Conservation (phyloP, 2,329 filamentous ascomycete species). For the Fusarium sp. region DNA sequence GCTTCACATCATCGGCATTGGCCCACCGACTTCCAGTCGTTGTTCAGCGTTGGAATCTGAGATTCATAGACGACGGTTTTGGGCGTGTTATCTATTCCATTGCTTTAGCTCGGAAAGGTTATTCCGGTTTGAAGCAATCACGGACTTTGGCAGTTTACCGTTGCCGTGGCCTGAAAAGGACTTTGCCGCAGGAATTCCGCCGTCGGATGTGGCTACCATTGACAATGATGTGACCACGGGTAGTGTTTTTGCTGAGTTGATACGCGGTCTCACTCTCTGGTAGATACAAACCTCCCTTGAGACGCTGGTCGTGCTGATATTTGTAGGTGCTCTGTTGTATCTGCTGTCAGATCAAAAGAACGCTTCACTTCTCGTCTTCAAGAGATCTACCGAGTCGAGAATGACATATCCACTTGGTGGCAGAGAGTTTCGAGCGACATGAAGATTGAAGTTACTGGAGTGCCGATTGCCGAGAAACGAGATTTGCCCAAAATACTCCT, state of each 20-base stretch:
- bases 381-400: not conserved
- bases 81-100: conserved; percentile 11
- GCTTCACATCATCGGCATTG: conserved; percentile 27
- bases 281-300: rapidly evolving
- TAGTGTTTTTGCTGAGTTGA: not conserved
- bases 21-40: not conserved
- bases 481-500: not conserved
- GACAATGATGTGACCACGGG: rapidly evolving
- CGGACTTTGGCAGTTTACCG: not conserved
- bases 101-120: conserved; percentile 8
- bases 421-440: rapidly evolving
- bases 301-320: rapidly evolving
- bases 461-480: rapidly evolving
- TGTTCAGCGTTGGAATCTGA: not conserved
- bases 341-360: rapidly evolving
- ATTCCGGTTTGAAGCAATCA: rapidly evolving
- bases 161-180: not conserved
- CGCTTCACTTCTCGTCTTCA: not conserved
- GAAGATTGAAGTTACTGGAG: not conserved
- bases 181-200: rapidly evolving
- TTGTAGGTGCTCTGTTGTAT: not conserved
- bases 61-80: rapidly evolving
- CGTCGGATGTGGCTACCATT: not conserved
- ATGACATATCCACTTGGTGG: not conserved
- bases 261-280: not conserved